Evolutionary conservation across 129 eudicot species (phyloP), one percentile per base, ranked within the genome.

Genomic region (Dittrichia graveolens): DNA sequence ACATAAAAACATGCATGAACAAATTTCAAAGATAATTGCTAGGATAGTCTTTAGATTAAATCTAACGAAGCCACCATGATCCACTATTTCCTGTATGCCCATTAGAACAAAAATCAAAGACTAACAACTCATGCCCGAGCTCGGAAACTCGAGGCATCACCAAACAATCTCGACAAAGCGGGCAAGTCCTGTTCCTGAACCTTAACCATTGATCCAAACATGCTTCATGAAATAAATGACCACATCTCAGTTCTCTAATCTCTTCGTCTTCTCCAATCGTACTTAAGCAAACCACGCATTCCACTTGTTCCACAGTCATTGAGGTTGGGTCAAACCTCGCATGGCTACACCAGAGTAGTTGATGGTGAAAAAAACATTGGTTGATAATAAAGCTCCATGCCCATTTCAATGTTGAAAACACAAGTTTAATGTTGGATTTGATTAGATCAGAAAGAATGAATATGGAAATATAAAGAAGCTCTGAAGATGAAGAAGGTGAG

Each of bases 181-280:
- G 85, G 42, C 81, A 79, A 2, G 85, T 82, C 6, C 37, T 13
- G 7, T 64, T 72, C 11, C 87, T 72, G 6, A 42, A 44, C 5
- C 70, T 78, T n/a, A 69, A 7, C 85, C 82, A 82, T 34, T 56
- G 79, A 41, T 76, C 85, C 37, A 78, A 65, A 54, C 89, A 85
- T 46, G 41, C 82, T 8, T 71, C 45, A 34, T 82, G 85, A 67
- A 82, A 82, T 7, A 77, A 41, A 77, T 82, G 85, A 13, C 61
- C 72, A 61, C 85, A 77, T 40, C 71, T 57, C 7, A 82, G 39
- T 65, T 82, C 79, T 38, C 68, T 77, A 7, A 77, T 48, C 46
- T 77, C 82, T 6, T 82, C 75, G 5, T 67, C 82, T 31, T 73
- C 85, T 46, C 61, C 76, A 5, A 72, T 60, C 44, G 44, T 77